These are phyloP conservation scores for Starmerella cellae DNA, from an alignment of 805 yeast species.

Conservation along the genomic window DNA sequence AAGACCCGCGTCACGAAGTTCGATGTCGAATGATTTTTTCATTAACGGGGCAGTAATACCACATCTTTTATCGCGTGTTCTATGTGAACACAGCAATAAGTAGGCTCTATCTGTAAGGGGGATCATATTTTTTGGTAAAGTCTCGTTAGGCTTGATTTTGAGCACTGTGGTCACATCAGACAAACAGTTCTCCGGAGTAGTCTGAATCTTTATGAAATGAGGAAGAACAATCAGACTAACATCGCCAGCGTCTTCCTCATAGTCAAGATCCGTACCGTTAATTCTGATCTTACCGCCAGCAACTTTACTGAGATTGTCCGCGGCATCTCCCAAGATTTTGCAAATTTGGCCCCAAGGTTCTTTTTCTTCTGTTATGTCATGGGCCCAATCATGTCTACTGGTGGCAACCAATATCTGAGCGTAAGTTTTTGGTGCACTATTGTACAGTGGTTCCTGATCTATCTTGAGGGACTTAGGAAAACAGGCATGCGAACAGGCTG, in stretches of 20 bases:
- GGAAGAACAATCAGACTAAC: slow-evolving; percentile 20
- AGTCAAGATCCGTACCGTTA: slow-evolving; percentile 22
- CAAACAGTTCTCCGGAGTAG: slow-evolving; percentile 22
- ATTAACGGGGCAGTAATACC: slow-evolving; percentile 88
- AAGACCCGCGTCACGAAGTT: slow-evolving; percentile 56
- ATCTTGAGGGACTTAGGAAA: slow-evolving; percentile 33
- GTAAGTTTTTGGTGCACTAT: slow-evolving; percentile 54
- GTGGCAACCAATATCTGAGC: slow-evolving; percentile 72
- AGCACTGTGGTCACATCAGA: slow-evolving; percentile 16
- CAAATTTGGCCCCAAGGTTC: slow-evolving; percentile 25
- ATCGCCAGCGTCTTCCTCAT: slow-evolving; percentile 6
- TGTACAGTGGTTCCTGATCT: slow-evolving; percentile 43
- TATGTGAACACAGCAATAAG: slow-evolving; percentile 76
- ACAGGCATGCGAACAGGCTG: slow-evolving; percentile 11
- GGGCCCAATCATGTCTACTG: slow-evolving; percentile 74
- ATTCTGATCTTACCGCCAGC: slow-evolving; percentile 21
- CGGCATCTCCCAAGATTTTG: slow-evolving; percentile 26
- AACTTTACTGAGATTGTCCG: slow-evolving; percentile 5
- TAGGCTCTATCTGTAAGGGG: slow-evolving; percentile 19
- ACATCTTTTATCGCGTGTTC: slow-evolving; percentile 82
- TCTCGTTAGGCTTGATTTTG: slow-evolving; percentile 11
- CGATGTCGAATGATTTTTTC: slow-evolving; percentile 62
- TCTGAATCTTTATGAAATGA: slow-evolving; percentile 26
- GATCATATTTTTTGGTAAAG: slow-evolving; percentile 15
- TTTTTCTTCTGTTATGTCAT: slow-evolving; percentile 42